Base-by-base conservation (phyloP, 2,329 filamentous ascomycete genomes). In the Pseudocercospora musae region DNA sequence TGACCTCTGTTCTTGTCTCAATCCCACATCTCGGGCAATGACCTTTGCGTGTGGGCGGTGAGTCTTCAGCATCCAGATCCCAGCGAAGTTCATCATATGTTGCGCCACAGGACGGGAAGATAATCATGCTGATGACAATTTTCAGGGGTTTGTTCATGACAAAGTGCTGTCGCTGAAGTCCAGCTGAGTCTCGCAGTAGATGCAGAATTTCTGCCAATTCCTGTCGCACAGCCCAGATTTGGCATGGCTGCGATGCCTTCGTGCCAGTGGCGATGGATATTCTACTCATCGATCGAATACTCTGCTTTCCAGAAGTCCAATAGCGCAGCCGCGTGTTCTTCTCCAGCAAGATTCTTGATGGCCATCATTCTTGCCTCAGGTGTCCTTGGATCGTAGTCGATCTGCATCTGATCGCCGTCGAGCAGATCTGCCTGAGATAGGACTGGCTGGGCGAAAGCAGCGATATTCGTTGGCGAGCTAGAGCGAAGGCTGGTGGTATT, bases 251-350 rank as follows among this genome's bases (percentile, higher is more conserved):
- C n/a, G 1, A 40, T 40, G 15, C 15, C 18, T 18, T n/a, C 15
- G 7, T 18, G 37, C 15, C 37, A 40, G 15, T 21, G 6, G 44
- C 44, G 44, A 29, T 33, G 15, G 21, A 18, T 25, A 9, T 42
- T 48, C 23, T 20, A 33, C 11, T 29, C 77, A 27, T 74, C 73
- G 29, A 67, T 60, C 23, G 63, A 58, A 64, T 66, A 69, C 63
- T 78, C 75, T 40, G 70, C 67, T 27, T 58, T 64, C 77, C 78
- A 80, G 63, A 78, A 79, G 11, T 71, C 70, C n/a, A 74, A 56
- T 48, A 79, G 68, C n/a, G 71, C 70, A 23, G 29, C 58, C 15
- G 65, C 74, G 40, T 70, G 66, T 21, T 69, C 68, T 20, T 71
- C 67, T 4, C 74, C 77, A 1, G 79, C 64, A 48, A 77, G 73